phyloP scores from a whole-genome alignment of 441 rosid genomes.

The Brassica hybrid region DNA sequence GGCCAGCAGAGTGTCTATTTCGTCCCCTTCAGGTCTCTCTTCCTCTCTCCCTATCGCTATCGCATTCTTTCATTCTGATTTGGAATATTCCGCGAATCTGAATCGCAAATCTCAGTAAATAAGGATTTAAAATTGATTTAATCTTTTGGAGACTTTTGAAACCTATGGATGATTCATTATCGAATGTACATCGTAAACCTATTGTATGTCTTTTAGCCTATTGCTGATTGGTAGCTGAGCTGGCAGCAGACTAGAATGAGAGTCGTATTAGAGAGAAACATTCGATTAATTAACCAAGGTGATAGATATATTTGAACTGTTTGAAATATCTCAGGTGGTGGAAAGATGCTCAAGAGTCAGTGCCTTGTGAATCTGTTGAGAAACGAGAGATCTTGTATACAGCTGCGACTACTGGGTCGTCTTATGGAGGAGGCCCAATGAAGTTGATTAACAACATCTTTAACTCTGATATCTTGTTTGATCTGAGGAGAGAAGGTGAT shows the following conservation, averaged over 20 bases:
- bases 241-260: constrained; percentile 3
- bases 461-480: constrained; percentile 79
- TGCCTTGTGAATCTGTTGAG: constrained; percentile 52
- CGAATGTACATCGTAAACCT: constrained; percentile 5
- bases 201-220: background rate
- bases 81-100: constrained; percentile 40
- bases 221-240: background rate
- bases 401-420: constrained; percentile 61
- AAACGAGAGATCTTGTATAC: constrained; percentile 72
- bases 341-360: constrained; percentile 75
- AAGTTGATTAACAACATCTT: constrained; percentile 92
- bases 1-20: constrained; percentile 89
- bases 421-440: constrained; percentile 83
- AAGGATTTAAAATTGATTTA: constrained; percentile 7
- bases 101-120: constrained; percentile 28
- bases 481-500: constrained; percentile 77
- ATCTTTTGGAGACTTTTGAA: constrained; percentile 18
- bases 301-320: background rate
- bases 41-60: constrained; percentile 26
- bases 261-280: background rate
- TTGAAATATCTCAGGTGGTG: constrained; percentile 76
- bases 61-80: constrained; percentile 11
- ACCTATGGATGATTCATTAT: constrained; percentile 14
- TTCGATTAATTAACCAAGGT: background rate
- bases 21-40: constrained; percentile 77